Conservation (phyloP, 768 basidiomycete species). For the Basidioascus undulatus region DNA sequence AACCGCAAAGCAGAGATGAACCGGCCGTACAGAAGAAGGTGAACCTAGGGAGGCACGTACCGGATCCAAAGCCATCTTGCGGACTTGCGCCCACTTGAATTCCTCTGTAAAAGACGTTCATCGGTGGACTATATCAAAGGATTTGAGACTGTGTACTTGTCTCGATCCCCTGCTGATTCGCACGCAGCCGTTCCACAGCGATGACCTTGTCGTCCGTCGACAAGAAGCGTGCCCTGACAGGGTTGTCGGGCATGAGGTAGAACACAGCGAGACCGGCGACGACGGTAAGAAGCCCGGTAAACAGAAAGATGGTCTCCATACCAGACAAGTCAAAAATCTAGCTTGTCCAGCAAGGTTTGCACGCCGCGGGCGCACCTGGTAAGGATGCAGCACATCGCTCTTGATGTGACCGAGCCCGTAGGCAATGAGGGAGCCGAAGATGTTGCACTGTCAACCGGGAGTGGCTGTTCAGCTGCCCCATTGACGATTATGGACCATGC, state of each 20-base stretch:
- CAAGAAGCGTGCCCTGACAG: constrained; percentile 16
- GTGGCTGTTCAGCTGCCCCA: no score
- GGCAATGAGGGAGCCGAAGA: constrained; percentile 25
- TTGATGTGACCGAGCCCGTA: constrained; percentile 24
- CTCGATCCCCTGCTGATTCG: constrained; percentile 18
- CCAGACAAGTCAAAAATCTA: not conserved
- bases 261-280: constrained; percentile 20
- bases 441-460: no score
- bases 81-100: constrained; percentile 12
- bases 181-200: constrained; percentile 8
- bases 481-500: no score
- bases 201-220: constrained; percentile 14
- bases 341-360: not conserved
- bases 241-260: constrained; percentile 14
- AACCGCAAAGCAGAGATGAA: constrained; percentile 12
- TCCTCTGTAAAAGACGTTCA: no score
- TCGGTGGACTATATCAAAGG: constrained; percentile 16
- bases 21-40: constrained; percentile 24
- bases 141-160: no score
- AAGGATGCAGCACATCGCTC: constrained; percentile 18
- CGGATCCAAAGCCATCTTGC: constrained; percentile 21
- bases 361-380: constrained; percentile 15
- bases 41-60: constrained; percentile 25
- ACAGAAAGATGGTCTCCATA: constrained; percentile 24
- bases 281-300: constrained; percentile 24